A percentile compares a stretch with the other conserved stretches of the same genome.
phyloP scores from a whole-genome alignment of 768 basidiomycete genomes.

The Tricholoma saponaceum region DNA sequence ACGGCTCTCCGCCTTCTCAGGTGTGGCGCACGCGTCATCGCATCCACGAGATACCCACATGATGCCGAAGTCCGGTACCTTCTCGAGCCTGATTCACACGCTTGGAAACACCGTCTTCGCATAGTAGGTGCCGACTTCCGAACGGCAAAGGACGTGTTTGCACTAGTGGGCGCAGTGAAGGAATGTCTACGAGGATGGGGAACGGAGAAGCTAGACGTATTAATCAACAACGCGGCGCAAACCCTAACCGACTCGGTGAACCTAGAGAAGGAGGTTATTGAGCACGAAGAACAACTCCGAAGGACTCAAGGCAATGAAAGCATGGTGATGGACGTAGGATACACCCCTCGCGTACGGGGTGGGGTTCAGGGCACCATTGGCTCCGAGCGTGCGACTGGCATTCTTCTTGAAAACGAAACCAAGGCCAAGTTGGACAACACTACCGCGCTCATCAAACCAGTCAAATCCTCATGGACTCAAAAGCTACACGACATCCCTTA shows the following conservation, averaged over 20 bases:
- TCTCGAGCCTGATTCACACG: slow-evolving; percentile 20
- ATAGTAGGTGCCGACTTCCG: slow-evolving; percentile 32
- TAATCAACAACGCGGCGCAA: slow-evolving; percentile 34
- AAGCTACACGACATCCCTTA: slow-evolving; percentile 30
- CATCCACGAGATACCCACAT: slow-evolving; percentile 28
- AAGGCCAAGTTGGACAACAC: neutral
- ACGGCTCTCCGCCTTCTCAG: slow-evolving; percentile 27
- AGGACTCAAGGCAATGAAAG: neutral
- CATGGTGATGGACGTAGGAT: slow-evolving; percentile 10
- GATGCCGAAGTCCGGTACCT: slow-evolving; percentile 27
- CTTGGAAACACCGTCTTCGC: slow-evolving; percentile 22
- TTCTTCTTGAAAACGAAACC: neutral
- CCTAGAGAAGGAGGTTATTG: slow-evolving; percentile 22
- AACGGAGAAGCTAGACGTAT: slow-evolving; percentile 22
- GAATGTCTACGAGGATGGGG: slow-evolving; percentile 15
- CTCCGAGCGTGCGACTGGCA: neutral
- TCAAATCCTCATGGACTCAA: slow-evolving; percentile 29
- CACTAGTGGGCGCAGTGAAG: slow-evolving; percentile 23
- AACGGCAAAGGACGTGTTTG: slow-evolving; percentile 28
- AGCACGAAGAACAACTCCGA: slow-evolving; percentile 17
- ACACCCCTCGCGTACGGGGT: slow-evolving; percentile 16
- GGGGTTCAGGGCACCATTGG: slow-evolving; percentile 7
- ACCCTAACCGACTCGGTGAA: slow-evolving; percentile 27
- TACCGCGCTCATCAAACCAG: slow-evolving; percentile 5
- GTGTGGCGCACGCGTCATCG: slow-evolving; percentile 26